Percentiles rank a stretch among this genome's conserved stretches.
Evolutionary conservation across 805 yeast genomes (phyloP).

Genomic region (Starmera dryadoides): DNA sequence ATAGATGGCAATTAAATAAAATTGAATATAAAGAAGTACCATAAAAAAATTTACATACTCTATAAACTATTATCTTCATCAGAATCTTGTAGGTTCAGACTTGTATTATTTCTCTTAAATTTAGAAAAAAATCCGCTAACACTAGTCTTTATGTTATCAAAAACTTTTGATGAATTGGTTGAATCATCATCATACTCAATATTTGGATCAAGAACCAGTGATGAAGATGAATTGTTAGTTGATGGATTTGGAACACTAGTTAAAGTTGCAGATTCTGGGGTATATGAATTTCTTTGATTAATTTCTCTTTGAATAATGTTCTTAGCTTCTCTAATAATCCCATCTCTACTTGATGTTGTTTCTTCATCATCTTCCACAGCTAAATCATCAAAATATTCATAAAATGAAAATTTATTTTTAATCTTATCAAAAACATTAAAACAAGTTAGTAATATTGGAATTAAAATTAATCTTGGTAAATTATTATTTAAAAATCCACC

Average conservation of each 20-base stretch:
- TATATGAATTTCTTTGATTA: not conserved
- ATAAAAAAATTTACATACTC: not conserved
- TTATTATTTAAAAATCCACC: conserved; percentile 66
- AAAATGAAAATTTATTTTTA: conserved; percentile 23
- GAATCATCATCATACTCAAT: not conserved
- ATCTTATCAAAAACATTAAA: conserved; percentile 64
- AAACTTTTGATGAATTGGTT: too few species aligned
- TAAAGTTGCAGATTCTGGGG: not conserved
- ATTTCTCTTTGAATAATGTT: conserved; percentile 16
- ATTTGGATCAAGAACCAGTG: not conserved
- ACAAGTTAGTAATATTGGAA: conserved; percentile 60
- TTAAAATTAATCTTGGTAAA: conserved; percentile 65
- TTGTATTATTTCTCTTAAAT: not conserved
- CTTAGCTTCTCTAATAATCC: conserved; percentile 17
- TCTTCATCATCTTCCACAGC: conserved; percentile 26
- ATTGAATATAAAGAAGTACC: not conserved
- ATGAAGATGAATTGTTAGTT: not conserved
- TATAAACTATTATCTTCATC: not conserved
- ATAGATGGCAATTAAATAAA: not conserved
- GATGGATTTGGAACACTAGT: not conserved
- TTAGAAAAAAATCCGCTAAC: not conserved
- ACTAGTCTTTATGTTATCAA: too few species aligned
- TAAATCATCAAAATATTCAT: conserved; percentile 26
- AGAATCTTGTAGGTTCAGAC: not conserved
- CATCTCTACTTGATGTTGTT: conserved; percentile 6